A percentile compares a stretch with the other conserved stretches of the same genome.
These are phyloP conservation scores for Aspergillus persii DNA, from an alignment of 2,329 filamentous ascomycete genomes.

Conservation along the genomic window DNA sequence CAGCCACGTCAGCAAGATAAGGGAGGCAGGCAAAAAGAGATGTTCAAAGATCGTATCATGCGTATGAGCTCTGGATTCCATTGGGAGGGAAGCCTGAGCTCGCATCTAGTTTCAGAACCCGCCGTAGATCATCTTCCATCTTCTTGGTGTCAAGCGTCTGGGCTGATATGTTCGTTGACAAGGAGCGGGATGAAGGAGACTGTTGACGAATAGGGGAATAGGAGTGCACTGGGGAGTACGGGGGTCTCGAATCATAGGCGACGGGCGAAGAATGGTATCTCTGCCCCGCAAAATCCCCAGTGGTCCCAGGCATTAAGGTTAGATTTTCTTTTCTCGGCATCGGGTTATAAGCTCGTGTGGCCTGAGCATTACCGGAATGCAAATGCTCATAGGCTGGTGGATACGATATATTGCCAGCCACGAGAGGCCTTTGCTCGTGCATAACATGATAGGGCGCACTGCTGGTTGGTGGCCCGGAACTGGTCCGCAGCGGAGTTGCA, in stretches of 20 bases:
- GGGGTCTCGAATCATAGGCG: conserved; percentile 20
- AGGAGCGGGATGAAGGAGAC: conserved; percentile 20
- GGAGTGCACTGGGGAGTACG: conserved; percentile 10
- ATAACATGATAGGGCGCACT: conserved; percentile 16
- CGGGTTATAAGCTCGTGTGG: conserved; percentile 29
- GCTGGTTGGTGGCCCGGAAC: conserved; percentile 34
- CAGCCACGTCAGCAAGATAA: not conserved
- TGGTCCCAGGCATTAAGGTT: conserved; percentile 18
- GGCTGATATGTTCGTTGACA: conserved; percentile 23
- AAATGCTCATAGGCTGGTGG: conserved; percentile 22
- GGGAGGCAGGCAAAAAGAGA: not conserved
- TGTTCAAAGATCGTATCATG: conserved; percentile 18
- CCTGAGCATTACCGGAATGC: conserved; percentile 21
- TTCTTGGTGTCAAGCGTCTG: conserved; percentile 40
- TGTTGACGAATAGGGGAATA: conserved; percentile 24
- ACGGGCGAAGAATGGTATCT: conserved; percentile 22
- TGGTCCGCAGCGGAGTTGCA: conserved; percentile 31
- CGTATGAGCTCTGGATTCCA: conserved; percentile 35
- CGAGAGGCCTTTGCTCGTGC: conserved; percentile 15
- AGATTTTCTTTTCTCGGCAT: conserved; percentile 32
- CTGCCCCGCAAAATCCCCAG: conserved; percentile 7
- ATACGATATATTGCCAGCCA: conserved; percentile 17
- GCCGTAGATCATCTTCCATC: conserved; percentile 49
- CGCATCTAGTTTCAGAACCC: conserved; percentile 46
- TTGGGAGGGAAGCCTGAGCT: conserved; percentile 27